These are phyloP conservation scores for Russula dissimulans DNA, from an alignment of 768 basidiomycete species.

Conservation along the genomic window DNA sequence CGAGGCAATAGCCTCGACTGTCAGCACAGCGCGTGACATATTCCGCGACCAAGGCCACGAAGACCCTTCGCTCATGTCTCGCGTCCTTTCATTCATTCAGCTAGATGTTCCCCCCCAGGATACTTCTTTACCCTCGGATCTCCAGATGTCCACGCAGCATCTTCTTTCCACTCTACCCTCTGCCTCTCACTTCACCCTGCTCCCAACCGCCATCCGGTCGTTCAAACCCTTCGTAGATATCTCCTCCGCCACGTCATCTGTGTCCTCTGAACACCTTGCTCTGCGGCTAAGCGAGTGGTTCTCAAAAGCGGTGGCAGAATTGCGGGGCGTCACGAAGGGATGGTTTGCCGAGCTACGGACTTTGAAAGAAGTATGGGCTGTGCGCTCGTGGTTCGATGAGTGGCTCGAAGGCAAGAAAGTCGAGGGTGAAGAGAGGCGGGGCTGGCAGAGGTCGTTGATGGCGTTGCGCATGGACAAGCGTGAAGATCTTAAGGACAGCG, in stretches of 20 bases:
- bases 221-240: constrained; percentile 85
- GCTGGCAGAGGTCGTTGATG: constrained; percentile 42
- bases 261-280: constrained; percentile 36
- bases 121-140: constrained; percentile 36
- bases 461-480: constrained; percentile 45
- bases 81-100: constrained; percentile 55
- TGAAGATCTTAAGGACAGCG: constrained; percentile 47
- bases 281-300: constrained; percentile 59
- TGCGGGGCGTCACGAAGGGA: constrained; percentile 36
- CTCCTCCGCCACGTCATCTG: constrained; percentile 44
- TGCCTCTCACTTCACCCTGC: constrained; percentile 68
- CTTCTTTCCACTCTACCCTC: constrained; percentile 71
- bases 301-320: constrained; percentile 36
- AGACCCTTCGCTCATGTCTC: constrained; percentile 40
- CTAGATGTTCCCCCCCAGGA: constrained; percentile 31
- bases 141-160: constrained; percentile 55
- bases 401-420: constrained; percentile 38
- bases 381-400: constrained; percentile 44
- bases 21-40: constrained; percentile 45
- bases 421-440: constrained; percentile 36
- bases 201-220: constrained; percentile 58
- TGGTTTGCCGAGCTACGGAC: constrained; percentile 56
- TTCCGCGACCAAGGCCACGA: constrained; percentile 36
- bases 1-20: constrained; percentile 48
- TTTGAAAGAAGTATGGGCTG: constrained; percentile 61